Percentiles rank a stretch among this genome's conserved stretches.
phyloP scores from a whole-genome alignment of 371 early-diverging fungal species.

The Mucor piriformis region DNA sequence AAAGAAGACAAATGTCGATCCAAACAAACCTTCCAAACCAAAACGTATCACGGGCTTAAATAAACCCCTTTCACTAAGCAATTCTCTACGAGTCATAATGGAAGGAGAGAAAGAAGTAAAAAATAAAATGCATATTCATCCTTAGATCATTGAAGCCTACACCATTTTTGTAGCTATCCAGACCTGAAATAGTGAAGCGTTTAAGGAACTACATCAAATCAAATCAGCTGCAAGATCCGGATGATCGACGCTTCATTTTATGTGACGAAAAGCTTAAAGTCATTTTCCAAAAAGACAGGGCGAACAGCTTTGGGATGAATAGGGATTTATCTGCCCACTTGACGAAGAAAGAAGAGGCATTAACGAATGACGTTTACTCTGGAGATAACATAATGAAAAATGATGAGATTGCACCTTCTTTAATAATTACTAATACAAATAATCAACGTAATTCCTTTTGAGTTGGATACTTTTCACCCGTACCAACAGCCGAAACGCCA shows the following conservation, averaged over 20 bases:
- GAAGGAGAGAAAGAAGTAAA: conserved; percentile 46
- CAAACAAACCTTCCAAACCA: conserved; percentile 45
- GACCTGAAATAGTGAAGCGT: conserved; percentile 48
- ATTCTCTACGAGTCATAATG: conserved; percentile 42
- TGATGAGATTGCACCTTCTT: neutral
- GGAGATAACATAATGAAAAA: neutral
- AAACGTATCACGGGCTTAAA: conserved; percentile 49
- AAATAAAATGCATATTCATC: neutral
- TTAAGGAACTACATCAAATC: conserved; percentile 53
- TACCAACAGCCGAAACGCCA: conserved; percentile 21
- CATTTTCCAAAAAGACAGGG: conserved; percentile 39
- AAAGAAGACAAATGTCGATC: conserved; percentile 19
- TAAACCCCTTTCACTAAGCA: conserved; percentile 49
- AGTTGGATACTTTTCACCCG: conserved; percentile 13
- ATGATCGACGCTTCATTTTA: conserved; percentile 43
- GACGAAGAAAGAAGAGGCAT: conserved; percentile 16
- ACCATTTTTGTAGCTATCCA: conserved; percentile 25
- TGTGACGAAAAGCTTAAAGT: conserved; percentile 40
- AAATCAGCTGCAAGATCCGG: conserved; percentile 54
- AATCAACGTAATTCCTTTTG: neutral
- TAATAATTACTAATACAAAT: neutral
- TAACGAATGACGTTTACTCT: neutral
- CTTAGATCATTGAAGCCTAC: neutral
- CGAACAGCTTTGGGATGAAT: conserved; percentile 50
- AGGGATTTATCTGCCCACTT: conserved; percentile 41